These are phyloP conservation scores for Dendrostoma leiphaemia DNA, from an alignment of 2,329 filamentous ascomycete genomes.

Conservation along the genomic window DNA sequence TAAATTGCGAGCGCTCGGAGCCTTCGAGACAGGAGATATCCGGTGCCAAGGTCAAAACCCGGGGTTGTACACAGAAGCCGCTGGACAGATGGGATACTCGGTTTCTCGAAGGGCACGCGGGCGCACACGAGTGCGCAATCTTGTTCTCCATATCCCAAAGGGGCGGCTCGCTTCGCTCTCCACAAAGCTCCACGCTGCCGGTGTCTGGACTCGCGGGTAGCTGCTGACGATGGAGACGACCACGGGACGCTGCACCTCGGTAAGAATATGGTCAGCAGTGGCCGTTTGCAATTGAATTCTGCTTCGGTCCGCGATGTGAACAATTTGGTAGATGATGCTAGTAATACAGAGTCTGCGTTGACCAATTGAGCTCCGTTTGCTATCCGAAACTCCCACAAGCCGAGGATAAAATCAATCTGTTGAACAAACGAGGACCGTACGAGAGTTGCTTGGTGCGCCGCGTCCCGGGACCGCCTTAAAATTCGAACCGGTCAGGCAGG, in stretches of 20 bases:
- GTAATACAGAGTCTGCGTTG: conserved; percentile 6
- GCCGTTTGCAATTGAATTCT: conserved; percentile 8
- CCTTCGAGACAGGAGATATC: background rate
- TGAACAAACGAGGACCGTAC: conserved; percentile 24
- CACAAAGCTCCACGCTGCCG: background rate
- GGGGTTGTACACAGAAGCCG: background rate
- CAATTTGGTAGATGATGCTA: background rate
- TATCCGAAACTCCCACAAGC: background rate
- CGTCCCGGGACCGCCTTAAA: conserved; percentile 39
- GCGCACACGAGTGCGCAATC: conserved; percentile 10
- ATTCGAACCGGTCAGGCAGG: conserved; percentile 76
- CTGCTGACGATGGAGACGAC: background rate
- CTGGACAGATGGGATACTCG: background rate
- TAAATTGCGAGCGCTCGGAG: background rate
- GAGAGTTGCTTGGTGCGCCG: conserved; percentile 34
- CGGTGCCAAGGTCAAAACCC: background rate
- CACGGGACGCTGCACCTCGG: conserved; percentile 6
- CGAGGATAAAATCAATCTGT: conserved; percentile 3
- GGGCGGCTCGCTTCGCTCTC: conserved; percentile 8
- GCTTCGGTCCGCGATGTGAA: background rate
- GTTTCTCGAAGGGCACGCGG: background rate
- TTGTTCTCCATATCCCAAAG: conserved; percentile 6
- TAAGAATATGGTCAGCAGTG: background rate
- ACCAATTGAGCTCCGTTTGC: background rate
- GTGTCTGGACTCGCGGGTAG: background rate